Evolutionary conservation across 768 basidiomycete genomes (phyloP), one percentile per base, ranked within the genome.

Genomic region (Tubosaeta sp.): DNA sequence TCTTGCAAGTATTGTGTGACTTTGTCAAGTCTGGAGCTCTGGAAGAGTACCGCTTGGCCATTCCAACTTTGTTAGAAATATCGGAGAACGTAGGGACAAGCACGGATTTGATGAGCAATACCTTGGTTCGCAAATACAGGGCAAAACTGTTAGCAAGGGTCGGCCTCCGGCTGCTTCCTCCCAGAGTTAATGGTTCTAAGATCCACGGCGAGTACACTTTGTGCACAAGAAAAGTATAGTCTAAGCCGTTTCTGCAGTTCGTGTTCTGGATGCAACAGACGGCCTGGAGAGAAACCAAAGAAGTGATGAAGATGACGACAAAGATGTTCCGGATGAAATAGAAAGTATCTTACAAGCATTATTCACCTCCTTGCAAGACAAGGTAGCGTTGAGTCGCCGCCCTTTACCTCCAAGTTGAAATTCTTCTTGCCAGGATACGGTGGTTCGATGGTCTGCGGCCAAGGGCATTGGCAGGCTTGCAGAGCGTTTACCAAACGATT

Each of bases 371-470:
- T 68, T 98, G 22, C 84, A 89, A 60, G 94, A 99, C 65, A 89
- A 83, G 69, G 94, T 94, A 53, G 32, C 67, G 61, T n/a, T 9
- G 16, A 10, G 0, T 18, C 12, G 3, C 34, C 36, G 1, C 29
- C 14, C 39, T 32, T 21, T 19, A 13, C 10, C 12, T 40, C 21
- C n/a, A 12, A 6, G 16, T 32, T 57, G 13, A 57, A 24, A 0
- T 54, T n/a, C 32, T 53, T 14, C 25, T 19, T 19, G 46, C 14
- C 58, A 98, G 94, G 94, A 96, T 60, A 97, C 95, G 0, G 75
- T 94, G 24, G 92, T 98, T 12, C 87, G 96, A 44, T 97, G 91
- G 81, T 93, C 95, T 13, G 82, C 92, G 5, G 90, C 96, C 10
- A 99, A 98, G 69, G 90, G 89, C 34, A 72, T 97, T 9, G 89